Percentiles rank a stretch among this genome's conserved stretches.
Evolutionary conservation across 1,139 yeast genomes (phyloP).

Genomic region (Saccharomyces hybrid): DNA sequence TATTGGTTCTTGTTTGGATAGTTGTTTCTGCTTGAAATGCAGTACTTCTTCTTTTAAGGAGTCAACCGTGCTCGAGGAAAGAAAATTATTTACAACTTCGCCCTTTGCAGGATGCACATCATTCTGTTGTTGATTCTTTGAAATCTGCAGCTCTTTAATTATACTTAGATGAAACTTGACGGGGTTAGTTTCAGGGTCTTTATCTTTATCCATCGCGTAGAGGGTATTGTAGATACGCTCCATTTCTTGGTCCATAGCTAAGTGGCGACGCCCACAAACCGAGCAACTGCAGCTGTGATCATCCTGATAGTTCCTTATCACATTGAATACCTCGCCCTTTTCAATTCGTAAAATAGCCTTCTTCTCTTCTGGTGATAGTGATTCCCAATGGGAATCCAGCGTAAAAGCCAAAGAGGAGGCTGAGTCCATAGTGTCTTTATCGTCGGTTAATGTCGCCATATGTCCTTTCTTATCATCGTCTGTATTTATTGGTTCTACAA

Average conservation of each 20-base stretch:
- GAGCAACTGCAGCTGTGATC: slow-evolving; percentile 58
- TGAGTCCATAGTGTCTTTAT: slow-evolving; percentile 37
- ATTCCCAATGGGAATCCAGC: slow-evolving; percentile 52
- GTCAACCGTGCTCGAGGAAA: slow-evolving; percentile 23
- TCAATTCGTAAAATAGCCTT: slow-evolving; percentile 58
- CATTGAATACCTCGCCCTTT: slow-evolving; percentile 59
- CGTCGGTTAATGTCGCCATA: slow-evolving; percentile 50
- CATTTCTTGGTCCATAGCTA: slow-evolving; percentile 70
- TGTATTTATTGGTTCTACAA: slow-evolving; percentile 40
- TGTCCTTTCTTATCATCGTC: slow-evolving; percentile 5
- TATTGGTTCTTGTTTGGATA: slow-evolving; percentile 18
- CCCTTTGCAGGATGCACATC: slow-evolving; percentile 6
- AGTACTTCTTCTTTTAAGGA: slow-evolving; percentile 29
- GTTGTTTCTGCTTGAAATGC: slow-evolving; percentile 25
- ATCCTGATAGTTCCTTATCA: slow-evolving; percentile 53
- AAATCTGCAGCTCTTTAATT: slow-evolving; percentile 30
- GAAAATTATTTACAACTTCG: slow-evolving; percentile 21
- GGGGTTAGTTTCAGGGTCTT: slow-evolving; percentile 30
- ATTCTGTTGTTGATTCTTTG: slow-evolving; percentile 13
- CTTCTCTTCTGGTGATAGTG: slow-evolving; percentile 53
- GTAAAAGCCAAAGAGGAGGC: slow-evolving; percentile 17
- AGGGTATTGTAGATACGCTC: slow-evolving; percentile 61
- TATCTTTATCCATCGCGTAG: slow-evolving; percentile 27
- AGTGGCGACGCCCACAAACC: slow-evolving; percentile 70
- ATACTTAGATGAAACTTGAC: slow-evolving; percentile 31